Evolutionary conservation across 73 alveolate species (phyloP).

Genomic region (Loxodes magnus): DNA sequence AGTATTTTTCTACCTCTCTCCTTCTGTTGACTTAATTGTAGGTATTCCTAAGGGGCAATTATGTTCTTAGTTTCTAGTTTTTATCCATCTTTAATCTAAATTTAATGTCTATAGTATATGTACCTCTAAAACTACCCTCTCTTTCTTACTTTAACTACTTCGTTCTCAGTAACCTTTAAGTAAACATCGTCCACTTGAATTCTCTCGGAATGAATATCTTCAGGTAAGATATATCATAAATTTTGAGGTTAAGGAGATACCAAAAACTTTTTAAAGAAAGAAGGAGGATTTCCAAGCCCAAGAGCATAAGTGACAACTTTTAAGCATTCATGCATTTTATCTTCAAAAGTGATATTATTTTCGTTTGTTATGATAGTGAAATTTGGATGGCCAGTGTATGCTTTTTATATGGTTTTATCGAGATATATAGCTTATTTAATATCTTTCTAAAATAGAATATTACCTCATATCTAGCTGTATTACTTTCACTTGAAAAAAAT

Average conservation of each 20-base stretch:
- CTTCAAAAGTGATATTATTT: slow-evolving; percentile 32
- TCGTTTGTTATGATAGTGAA: slow-evolving; percentile 35
- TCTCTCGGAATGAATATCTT: background rate
- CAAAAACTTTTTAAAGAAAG: slow-evolving; percentile 15
- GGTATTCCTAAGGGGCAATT: slow-evolving; percentile 49
- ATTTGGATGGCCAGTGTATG: slow-evolving; percentile 61
- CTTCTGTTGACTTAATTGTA: slow-evolving; percentile 18
- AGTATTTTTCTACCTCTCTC: slow-evolving; percentile 23
- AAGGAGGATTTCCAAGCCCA: slow-evolving; percentile 35
- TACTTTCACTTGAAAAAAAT: slow-evolving; percentile 28
- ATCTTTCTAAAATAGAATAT: too few species aligned
- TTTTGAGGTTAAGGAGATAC: background rate
- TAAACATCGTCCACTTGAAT: slow-evolving; percentile 39
- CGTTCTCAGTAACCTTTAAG: background rate
- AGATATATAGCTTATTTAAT: slow-evolving; percentile 34
- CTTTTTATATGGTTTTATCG: slow-evolving; percentile 35
- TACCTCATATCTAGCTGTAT: slow-evolving; percentile 64
- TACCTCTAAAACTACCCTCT: slow-evolving; percentile 34
- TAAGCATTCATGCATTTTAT: slow-evolving; percentile 38
- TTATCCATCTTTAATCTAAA: slow-evolving; percentile 4
- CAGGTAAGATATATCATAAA: background rate
- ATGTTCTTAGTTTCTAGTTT: slow-evolving; percentile 28
- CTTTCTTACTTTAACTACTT: slow-evolving; percentile 21
- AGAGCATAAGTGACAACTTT: slow-evolving; percentile 24
- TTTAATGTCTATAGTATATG: slow-evolving; percentile 24